phyloP scores from a whole-genome alignment of 1,284 basidiomycete genomes.

The Leccinum solheimii region DNA sequence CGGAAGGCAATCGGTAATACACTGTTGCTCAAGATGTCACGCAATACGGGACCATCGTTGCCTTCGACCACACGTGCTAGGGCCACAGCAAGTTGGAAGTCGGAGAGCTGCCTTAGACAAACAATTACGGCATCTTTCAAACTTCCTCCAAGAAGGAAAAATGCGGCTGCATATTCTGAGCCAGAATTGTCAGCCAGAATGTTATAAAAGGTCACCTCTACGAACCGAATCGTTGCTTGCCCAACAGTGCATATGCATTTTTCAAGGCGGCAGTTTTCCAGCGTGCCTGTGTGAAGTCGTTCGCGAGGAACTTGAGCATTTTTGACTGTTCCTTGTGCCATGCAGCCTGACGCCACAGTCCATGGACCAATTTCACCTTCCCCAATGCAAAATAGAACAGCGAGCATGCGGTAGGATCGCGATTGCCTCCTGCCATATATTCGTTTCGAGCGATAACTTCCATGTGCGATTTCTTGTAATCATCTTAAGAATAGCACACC shows the following conservation, averaged over 20 bases:
- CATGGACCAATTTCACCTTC: slow-evolving; percentile 89
- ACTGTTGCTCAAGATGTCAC: slow-evolving; percentile 66
- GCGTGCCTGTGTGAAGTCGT: slow-evolving; percentile 84
- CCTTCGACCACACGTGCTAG: slow-evolving; percentile 84
- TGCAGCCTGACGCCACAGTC: slow-evolving; percentile 92
- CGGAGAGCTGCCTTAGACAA: slow-evolving; percentile 84
- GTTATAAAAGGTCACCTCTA: slow-evolving; percentile 9
- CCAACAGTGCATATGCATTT: slow-evolving; percentile 92
- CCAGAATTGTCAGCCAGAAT: slow-evolving; percentile 11
- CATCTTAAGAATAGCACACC: slow-evolving; percentile 2
- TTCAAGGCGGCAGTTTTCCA: slow-evolving; percentile 96
- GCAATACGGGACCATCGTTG: slow-evolving; percentile 78
- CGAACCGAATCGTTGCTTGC: slow-evolving; percentile 90
- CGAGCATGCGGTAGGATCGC: slow-evolving; percentile 89
- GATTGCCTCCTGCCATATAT: slow-evolving; percentile 81
- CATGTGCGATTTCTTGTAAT: slow-evolving; percentile 68
- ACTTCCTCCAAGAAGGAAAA: slow-evolving; percentile 91
- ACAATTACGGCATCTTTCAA: slow-evolving; percentile 92
- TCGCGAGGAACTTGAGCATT: slow-evolving; percentile 92
- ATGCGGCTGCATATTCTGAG: slow-evolving; percentile 92
- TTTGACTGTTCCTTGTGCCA: slow-evolving; percentile 90
- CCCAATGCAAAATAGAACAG: slow-evolving; percentile 94
- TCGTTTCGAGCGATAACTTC: slow-evolving; percentile 92
- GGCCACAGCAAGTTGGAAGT: slow-evolving; percentile 89
- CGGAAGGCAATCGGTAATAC: slow-evolving; percentile 85